Percentiles rank a stretch among this genome's conserved stretches.
phyloP scores from a whole-genome alignment of 768 basidiomycete genomes.

The Termitomyces sp. region DNA sequence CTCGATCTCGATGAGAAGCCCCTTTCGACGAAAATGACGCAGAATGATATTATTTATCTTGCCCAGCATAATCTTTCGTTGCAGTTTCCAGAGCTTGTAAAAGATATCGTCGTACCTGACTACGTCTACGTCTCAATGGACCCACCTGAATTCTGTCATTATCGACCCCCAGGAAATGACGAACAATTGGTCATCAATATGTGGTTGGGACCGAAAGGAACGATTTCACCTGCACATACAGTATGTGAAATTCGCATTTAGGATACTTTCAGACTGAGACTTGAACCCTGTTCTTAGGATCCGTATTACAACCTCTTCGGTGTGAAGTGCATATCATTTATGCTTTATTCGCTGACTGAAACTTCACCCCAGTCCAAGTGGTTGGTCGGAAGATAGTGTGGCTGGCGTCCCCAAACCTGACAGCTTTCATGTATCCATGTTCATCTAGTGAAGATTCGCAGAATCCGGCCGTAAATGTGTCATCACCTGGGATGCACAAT shows the following conservation, averaged over 20 bases:
- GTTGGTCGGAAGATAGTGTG: slow-evolving; percentile 89
- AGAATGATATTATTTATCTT: slow-evolving; percentile 58
- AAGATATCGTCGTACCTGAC: slow-evolving; percentile 83
- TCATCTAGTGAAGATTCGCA: slow-evolving; percentile 22
- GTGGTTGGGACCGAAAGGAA: slow-evolving; percentile 80
- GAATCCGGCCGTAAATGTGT: slow-evolving; percentile 35
- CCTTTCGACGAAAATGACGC: slow-evolving; percentile 5
- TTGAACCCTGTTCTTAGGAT: slow-evolving; percentile 49
- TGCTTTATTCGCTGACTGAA: slow-evolving; percentile 5
- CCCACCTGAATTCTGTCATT: slow-evolving; percentile 43
- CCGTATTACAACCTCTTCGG: slow-evolving; percentile 92
- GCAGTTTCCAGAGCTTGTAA: slow-evolving; percentile 77
- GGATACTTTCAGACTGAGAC: slow-evolving; percentile 1
- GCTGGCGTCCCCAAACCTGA: slow-evolving; percentile 72
- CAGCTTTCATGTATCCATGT: slow-evolving; percentile 59
- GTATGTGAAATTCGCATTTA: slow-evolving; percentile 30
- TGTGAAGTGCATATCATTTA: slow-evolving; percentile 23
- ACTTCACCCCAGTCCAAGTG: slow-evolving; percentile 63
- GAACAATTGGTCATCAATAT: slow-evolving; percentile 67
- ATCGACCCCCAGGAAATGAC: slow-evolving; percentile 62
- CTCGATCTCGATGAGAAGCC: slow-evolving; percentile 32
- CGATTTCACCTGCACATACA: slow-evolving; percentile 88
- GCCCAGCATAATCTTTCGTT: slow-evolving; percentile 85
- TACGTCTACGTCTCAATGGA: slow-evolving; percentile 72
- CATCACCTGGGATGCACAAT: slow-evolving; percentile 60